Base-by-base conservation (phyloP, 148 eudicot species). In the Cornus suecica region DNA sequence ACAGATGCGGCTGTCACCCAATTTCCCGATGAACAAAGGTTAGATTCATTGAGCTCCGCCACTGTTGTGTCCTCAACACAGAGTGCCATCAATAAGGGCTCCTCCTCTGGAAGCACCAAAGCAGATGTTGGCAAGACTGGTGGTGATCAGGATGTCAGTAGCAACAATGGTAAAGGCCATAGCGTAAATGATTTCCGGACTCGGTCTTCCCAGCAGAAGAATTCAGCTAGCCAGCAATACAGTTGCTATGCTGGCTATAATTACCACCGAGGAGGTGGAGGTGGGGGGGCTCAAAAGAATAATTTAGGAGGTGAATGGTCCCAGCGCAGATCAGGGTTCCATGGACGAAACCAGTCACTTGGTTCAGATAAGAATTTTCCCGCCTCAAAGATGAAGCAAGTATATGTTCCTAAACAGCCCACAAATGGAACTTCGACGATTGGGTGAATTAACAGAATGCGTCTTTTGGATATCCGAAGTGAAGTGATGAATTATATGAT, bases 401-500 rank as follows among this genome's bases (percentile, higher is more conserved):
- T 95, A 51, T 95, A 95, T 73, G 99, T 95, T 70, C 91, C 98
- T 61, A 95, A 95, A 81, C 99, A 90, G 83, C 7, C 42, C 42
- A 69, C 79, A 0, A 72, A 74, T 37, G 96, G 86, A 74, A 74
- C 80, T 72, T 84, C 89, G 62, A 58, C 82, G 56, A 68, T 65
- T 27, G 74, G 77, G 58, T 88, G 80, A 82, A 69, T 60, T 26
- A 68, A 65, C 8, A 10, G 71, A 37, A 61, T 22, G 62, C 4
- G 62, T n/a, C 20, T 5, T 58, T 18, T 58, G 61, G 28, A n/a
- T 65, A 20, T 74, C 69, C 15, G 14, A 28, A 74, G 60, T 22
- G 9, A 45, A 28, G 29, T 37, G 42, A 48, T 37, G 42, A 37
- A 65, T 7, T 22, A 48, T 23, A 37, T 37, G 54, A 34, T 41